Evolutionary conservation across 1,284 basidiomycete species (phyloP), one percentile per base, ranked within the genome.

Genomic region (Laetiporus sulphureus): DNA sequence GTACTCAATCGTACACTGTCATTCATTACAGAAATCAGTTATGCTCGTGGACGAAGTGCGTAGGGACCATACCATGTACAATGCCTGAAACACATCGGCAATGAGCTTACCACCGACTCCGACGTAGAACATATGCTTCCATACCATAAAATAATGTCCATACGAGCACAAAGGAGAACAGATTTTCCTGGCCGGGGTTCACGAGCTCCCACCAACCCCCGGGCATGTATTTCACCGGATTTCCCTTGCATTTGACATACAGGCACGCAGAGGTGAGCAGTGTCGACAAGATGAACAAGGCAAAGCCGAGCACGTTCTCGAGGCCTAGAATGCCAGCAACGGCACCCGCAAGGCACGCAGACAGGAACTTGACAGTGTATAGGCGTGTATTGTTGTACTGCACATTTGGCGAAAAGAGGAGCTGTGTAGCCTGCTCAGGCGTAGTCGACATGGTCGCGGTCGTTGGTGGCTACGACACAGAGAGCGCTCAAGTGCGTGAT

Each of bases 101-200:
- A 27, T 36, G 36, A 40, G 13, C 15, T 29, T 25, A 33, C 20
- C 1, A 20, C 33, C 16, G 21, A 30, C 11, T 16, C 13, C 10
- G 34, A 20, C 21, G 32, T 20, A 38, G 62, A 65, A n/a, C n/a
- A n/a, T n/a, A n/a, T n/a, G n/a, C n/a, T n/a, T 34, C 65, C 82
- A 45, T 53, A 89, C 85, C 89, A 61, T 87, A 92, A 61, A 90
- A 86, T 44, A 92, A 67, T 29, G 91, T 94, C 90, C 90, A 94
- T 25, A 86, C 81, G 33, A 93, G 72, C 46, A 94, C 73, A 58
- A 91, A 94, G 1, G 88, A 88, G 54, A 88, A 84, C 15, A 83
- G 68, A 51, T 91, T 91, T 63, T 93, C 90, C 62, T 89, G 83
- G 10, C 88, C 87, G 0, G 91, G 82, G 45, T 84, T 89, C 36